Evolutionary conservation across 495 filamentous ascomycete species (phyloP), one percentile per base, ranked within the genome.

Genomic region (Cenococcum geophilum): DNA sequence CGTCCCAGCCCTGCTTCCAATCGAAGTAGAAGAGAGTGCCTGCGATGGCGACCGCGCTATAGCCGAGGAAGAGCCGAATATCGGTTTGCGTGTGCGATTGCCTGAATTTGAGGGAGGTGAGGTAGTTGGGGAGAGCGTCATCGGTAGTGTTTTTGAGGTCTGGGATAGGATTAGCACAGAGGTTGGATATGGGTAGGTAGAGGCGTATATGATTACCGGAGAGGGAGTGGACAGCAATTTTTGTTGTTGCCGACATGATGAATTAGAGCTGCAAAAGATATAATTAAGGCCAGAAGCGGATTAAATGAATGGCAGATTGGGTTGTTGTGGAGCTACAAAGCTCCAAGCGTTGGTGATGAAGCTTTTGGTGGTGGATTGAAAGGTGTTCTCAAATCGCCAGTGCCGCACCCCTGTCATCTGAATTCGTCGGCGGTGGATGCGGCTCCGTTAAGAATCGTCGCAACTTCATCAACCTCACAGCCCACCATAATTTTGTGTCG

Each of bases 71-170:
- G 43, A 97, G 86, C 52, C 90, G 89, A 47, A 93, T 80, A 71
- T 97, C 90, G 67, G 84, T 83, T 49, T 92, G 85, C 60, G 71
- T 78, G 79, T 98, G 86, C 66, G 86, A 84, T 72, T 92, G 91
- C 25, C 74, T 79, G 80, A 95, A 97, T 60, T 83, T 79, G 43
- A 97, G 86, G 20, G 82, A 86, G 73, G 83, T 89, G 53, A 97
- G 84, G 76, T 97, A 97, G 75, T 91, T 88, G n/a, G 86, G 82
- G 51, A 98, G 83, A 58, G 91, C 89, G 70, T 98, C 93, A 78
- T 98, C 93, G 69, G 86, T 89, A 20, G 91, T 95, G 72, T 95
- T 95, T 76, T 97, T 97, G 59, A 98, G 86, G 72, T 96, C 93
- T 96, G 69, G 48, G 47, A 59, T 52, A 37, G 34, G 49, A 11